Conservation (phyloP, 176 grass and related monocot species). For the Chloris gayana region DNA sequence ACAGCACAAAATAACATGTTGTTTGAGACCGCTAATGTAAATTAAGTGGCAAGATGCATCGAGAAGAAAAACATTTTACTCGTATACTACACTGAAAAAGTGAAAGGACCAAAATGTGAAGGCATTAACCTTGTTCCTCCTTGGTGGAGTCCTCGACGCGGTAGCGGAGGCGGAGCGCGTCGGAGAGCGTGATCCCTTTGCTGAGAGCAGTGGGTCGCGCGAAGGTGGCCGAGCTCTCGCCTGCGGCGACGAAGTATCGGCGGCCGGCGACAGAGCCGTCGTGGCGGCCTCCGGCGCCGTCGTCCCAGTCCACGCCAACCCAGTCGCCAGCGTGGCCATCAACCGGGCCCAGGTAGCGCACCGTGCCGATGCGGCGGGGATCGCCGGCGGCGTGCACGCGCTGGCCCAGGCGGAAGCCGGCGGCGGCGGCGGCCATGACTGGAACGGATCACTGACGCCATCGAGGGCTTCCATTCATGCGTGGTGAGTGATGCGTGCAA, state of each 20-base stretch:
- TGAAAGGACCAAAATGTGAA: not conserved
- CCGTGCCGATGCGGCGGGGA: constrained; percentile 61
- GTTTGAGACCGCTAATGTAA: not conserved
- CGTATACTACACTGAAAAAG: not conserved
- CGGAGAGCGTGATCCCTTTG: constrained; percentile 70
- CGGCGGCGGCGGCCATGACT: constrained; percentile 13
- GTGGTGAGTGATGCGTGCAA: not conserved
- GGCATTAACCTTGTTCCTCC: constrained; percentile 72
- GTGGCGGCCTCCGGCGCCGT: constrained; percentile 66
- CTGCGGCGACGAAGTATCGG: constrained; percentile 60
- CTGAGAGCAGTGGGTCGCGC: constrained; percentile 65
- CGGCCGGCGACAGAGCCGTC: constrained; percentile 62
- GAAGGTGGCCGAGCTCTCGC: constrained; percentile 69
- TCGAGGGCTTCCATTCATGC: not conserved
- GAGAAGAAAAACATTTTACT: not conserved
- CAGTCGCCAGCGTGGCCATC: constrained; percentile 64
- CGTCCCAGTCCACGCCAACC: constrained; percentile 94
- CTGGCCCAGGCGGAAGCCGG: constrained; percentile 53
- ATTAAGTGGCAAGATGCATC: not conserved
- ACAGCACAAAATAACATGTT: not conserved
- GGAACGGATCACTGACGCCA: not conserved
- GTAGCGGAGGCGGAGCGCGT: constrained; percentile 70
- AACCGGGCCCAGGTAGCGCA: constrained; percentile 66
- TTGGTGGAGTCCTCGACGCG: constrained; percentile 71
- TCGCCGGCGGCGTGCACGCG: constrained; percentile 77